A percentile compares a stretch with the other conserved stretches of the same genome.
phyloP scores from a whole-genome alignment of 345 rosid genomes.

The Eucalyptus shirleyi region DNA sequence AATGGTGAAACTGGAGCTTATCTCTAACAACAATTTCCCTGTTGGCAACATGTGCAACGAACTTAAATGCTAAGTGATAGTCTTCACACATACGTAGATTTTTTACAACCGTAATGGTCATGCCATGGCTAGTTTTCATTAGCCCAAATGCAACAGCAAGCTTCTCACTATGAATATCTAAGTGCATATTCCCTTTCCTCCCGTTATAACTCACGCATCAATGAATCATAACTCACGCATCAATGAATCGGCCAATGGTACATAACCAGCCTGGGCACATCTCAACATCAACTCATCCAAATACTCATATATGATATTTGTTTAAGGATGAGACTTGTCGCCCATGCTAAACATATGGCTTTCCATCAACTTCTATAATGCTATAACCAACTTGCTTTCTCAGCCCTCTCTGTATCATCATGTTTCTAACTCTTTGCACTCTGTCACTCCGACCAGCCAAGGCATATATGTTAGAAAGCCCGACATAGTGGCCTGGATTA shows the following conservation, averaged over 20 bases:
- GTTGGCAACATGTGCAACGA: slow-evolving; percentile 28
- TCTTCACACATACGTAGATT: slow-evolving; percentile 56
- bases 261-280: slow-evolving; percentile 59
- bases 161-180: slow-evolving; percentile 70
- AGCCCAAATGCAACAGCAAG: slow-evolving; percentile 69
- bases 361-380: slow-evolving; percentile 37
- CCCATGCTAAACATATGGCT: slow-evolving; percentile 66
- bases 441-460: slow-evolving; percentile 58
- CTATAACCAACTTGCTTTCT: slow-evolving; percentile 76
- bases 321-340: slow-evolving; percentile 50
- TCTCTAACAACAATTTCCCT: slow-evolving; percentile 66
- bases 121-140: slow-evolving; percentile 31
- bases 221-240: slow-evolving; percentile 50
- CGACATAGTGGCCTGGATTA: slow-evolving; percentile 75
- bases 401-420: slow-evolving; percentile 44
- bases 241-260: slow-evolving; percentile 34
- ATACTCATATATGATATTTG: slow-evolving; percentile 29
- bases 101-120: slow-evolving; percentile 42
- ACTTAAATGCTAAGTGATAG: slow-evolving; percentile 62
- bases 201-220: slow-evolving; percentile 54
- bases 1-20: slow-evolving; percentile 65
- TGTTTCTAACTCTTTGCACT: slow-evolving; percentile 50
- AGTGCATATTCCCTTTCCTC: slow-evolving; percentile 75
- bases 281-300: slow-evolving; percentile 52
- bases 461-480: slow-evolving; percentile 77